Evolutionary conservation across 768 basidiomycete genomes (phyloP), one percentile per base, ranked within the genome.

Genomic region (Suillus subaureus): DNA sequence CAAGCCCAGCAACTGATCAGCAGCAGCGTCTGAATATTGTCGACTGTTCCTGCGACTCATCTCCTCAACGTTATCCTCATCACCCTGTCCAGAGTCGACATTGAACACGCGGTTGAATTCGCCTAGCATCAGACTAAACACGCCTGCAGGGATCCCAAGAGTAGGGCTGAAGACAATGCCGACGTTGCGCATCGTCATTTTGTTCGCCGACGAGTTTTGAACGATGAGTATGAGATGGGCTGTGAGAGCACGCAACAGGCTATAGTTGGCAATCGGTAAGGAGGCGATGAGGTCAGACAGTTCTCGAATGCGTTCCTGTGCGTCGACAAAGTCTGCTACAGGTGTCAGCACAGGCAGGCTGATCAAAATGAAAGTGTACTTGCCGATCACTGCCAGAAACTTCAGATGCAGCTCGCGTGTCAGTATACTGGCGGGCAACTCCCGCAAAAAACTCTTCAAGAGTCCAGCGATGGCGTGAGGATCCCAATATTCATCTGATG

Each of bases 121-220:
- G 64, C 88, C 90, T 37, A 99, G 85, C 89, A 99, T 94, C 68
- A 97, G 80, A 73, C 93, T 95, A 78, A 99, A 96, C 51, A 98
- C 93, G 8, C 94, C 94, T 4, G 97, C 97, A n/a, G 97, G 97
- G 70, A 99, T 97, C 52, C 95, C 96, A 15, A 99, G 83, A 0
- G 97, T 99, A 2, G 97, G 97, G 69, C 95, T 96, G 80, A 99
- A 98, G 28, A 99, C 97, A 66, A 99, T 99, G 21, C 97, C 96
- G 33, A 99, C 94, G 75, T 99, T 99, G 55, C 97, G 89, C 87
- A 99, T 90, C 49, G 92, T 96, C 97, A 99, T 99, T 83, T 96
- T 99, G 87, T 97, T 97, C 65, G 91, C 80, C 51, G 84, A 71
- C 21, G 95, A 87, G 74, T 99, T 96, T 77, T 94, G 91, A 54